A percentile compares a stretch with the other conserved stretches of the same genome.
Evolutionary conservation across 805 yeast genomes (phyloP).

Genomic region (Wickerhamiella kurtzmanii): DNA sequence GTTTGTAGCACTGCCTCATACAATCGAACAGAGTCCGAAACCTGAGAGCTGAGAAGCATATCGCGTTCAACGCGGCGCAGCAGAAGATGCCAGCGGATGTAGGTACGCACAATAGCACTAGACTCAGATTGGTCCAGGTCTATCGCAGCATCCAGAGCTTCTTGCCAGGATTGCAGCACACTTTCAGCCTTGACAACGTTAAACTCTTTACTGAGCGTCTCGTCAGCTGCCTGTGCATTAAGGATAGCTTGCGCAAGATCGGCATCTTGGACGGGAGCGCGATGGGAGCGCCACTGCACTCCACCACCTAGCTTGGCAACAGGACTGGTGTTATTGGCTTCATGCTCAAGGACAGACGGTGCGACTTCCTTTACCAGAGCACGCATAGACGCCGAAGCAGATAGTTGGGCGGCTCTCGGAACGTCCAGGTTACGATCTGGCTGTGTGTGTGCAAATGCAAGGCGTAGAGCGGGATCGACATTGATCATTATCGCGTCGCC

Average conservation of each 20-base stretch:
- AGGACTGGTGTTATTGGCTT: slow-evolving; percentile 18
- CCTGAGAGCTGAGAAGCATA: slow-evolving; percentile 27
- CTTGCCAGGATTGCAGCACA: slow-evolving; percentile 53
- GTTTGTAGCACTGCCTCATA: slow-evolving; percentile 40
- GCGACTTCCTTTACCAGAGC: slow-evolving; percentile 32
- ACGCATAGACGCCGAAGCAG: slow-evolving; percentile 26
- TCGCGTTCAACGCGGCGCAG: slow-evolving; percentile 66
- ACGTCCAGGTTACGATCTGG: slow-evolving; percentile 30
- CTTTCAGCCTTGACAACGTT: slow-evolving; percentile 36
- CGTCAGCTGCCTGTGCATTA: slow-evolving; percentile 20
- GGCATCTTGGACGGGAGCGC: slow-evolving; percentile 53
- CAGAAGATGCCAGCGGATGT: slow-evolving; percentile 52
- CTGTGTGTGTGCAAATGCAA: slow-evolving; percentile 36
- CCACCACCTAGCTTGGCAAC: slow-evolving; percentile 29
- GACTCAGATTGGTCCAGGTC: slow-evolving; percentile 12
- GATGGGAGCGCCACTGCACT: slow-evolving; percentile 42
- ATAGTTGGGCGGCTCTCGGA: slow-evolving; percentile 35
- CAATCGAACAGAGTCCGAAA: slow-evolving; percentile 31
- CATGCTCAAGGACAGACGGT: slow-evolving; percentile 21
- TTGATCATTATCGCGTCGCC: slow-evolving; percentile 42
- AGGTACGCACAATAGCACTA: slow-evolving; percentile 32
- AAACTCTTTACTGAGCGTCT: slow-evolving; percentile 7
- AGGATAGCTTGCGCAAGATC: slow-evolving; percentile 43
- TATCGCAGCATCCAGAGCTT: slow-evolving; percentile 47
- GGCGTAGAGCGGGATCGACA: slow-evolving; percentile 54